Evolutionary conservation across 2,329 filamentous ascomycete genomes (phyloP).

Genomic region (Aspergillus sp.): DNA sequence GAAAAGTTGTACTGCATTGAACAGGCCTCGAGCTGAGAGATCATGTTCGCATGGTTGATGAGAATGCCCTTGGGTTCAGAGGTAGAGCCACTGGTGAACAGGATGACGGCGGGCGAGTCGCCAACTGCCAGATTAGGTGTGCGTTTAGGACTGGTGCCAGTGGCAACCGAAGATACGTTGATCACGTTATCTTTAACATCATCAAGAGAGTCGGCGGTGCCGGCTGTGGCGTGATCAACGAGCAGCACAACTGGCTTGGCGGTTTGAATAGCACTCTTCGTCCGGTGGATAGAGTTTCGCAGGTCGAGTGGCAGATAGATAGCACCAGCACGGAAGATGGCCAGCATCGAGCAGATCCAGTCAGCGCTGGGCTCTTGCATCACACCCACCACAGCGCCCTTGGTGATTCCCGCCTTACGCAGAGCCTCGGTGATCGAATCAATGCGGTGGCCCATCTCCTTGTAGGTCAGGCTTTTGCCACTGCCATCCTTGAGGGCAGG

Average conservation of each 20-base stretch:
- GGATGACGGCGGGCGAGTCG: conserved; percentile 27
- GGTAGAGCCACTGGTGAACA: conserved; percentile 29
- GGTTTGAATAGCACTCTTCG: not conserved
- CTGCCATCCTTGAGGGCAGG: conserved; percentile 24
- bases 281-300: not conserved
- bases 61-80: conserved; percentile 41
- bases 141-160: not conserved
- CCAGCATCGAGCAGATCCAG: conserved; percentile 20
- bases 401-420: conserved; percentile 4
- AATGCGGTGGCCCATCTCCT: conserved; percentile 26
- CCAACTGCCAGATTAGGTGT: not conserved
- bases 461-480: conserved; percentile 31
- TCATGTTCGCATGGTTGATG: conserved; percentile 13
- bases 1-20: not conserved
- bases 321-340: conserved; percentile 12
- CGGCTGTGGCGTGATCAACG: not conserved
- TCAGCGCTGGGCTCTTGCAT: conserved; percentile 30
- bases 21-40: conserved; percentile 17
- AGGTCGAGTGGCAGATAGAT: not conserved
- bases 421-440: conserved; percentile 31
- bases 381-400: conserved; percentile 32
- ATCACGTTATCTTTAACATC: not conserved
- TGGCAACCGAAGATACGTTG: not conserved
- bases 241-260: conserved; percentile 2
- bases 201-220: not conserved